Evolutionary conservation across 129 eudicot species (phyloP).

Genomic region (Flaveria robusta): DNA sequence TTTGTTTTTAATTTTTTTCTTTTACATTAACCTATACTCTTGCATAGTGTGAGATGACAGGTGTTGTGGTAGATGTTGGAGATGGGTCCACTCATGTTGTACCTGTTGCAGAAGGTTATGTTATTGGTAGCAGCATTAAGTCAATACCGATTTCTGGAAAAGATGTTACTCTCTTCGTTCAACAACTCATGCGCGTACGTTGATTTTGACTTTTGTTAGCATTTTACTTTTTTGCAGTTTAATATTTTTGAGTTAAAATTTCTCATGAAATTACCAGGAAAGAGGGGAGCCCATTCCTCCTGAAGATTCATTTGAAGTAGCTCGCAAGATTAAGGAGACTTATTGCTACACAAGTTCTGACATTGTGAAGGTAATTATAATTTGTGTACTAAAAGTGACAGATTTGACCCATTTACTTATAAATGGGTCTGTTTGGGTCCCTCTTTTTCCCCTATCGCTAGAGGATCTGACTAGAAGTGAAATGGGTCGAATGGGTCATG

Average conservation of each 20-base stretch:
- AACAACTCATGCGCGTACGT: constrained; percentile 88
- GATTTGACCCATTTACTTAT: not conserved
- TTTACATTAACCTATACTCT: constrained; percentile 30
- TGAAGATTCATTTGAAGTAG: constrained; percentile 93
- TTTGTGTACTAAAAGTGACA: not conserved
- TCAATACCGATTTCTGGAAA: constrained; percentile 81
- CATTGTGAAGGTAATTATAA: constrained; percentile 80
- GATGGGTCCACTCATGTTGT: constrained; percentile 97
- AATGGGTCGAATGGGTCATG: not conserved
- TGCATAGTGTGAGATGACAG: constrained; percentile 98
- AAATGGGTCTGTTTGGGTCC: not conserved
- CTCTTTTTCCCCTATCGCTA: not conserved
- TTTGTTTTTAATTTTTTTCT: not conserved
- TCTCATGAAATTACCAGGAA: constrained; percentile 57
- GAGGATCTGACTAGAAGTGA: not conserved
- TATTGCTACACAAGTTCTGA: constrained; percentile 97
- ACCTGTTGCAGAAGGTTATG: constrained; percentile 99
- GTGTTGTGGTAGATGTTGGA: constrained; percentile 93
- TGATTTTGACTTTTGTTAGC: constrained; percentile 19
- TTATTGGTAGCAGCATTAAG: constrained; percentile 95
- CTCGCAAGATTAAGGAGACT: constrained; percentile 90
- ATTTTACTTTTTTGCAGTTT: constrained; percentile 1
- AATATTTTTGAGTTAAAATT: constrained; percentile 7
- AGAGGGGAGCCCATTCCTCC: constrained; percentile 97
- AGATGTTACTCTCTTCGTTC: constrained; percentile 84